Evolutionary conservation across 306 rosid species (phyloP).

Genomic region (Vigna reflexopilosa): DNA sequence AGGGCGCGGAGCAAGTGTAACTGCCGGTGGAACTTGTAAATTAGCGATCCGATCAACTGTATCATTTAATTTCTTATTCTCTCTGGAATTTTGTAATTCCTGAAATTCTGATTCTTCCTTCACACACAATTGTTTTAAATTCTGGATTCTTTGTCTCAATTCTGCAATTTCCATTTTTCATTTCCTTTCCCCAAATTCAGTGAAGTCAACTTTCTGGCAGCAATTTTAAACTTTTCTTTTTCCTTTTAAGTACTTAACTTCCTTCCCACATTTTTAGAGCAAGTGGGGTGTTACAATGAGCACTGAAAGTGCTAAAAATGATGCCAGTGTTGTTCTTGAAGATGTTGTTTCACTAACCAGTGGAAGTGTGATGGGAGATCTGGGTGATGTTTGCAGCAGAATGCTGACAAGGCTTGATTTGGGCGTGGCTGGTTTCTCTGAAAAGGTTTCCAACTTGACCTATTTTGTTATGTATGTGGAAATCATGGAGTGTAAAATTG

Average conservation of each 20-base stretch:
- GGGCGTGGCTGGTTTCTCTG: conserved; percentile 64
- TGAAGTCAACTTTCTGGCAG: not conserved
- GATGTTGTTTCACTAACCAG: conserved; percentile 41
- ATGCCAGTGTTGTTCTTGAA: conserved; percentile 38
- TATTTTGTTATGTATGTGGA: conserved; percentile 67
- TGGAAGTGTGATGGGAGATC: conserved; percentile 51
- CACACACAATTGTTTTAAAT: conserved; percentile 2
- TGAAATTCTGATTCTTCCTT: conserved; percentile 10
- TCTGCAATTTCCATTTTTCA: not conserved
- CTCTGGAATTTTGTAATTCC: not conserved
- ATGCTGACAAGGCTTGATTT: conserved; percentile 54
- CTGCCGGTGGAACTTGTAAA: not conserved
- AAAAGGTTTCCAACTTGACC: conserved; percentile 66
- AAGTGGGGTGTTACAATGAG: conserved; percentile 53
- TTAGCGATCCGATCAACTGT: not conserved
- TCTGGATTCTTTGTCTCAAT: conserved; percentile 1
- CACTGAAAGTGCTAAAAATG: conserved; percentile 40
- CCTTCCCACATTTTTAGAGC: conserved; percentile 42
- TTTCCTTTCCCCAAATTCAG: not conserved
- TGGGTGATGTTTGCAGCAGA: conserved; percentile 44
- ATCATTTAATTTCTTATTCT: not conserved
- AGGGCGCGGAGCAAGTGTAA: not conserved
- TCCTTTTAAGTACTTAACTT: conserved; percentile 30
- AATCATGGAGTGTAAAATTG: conserved; percentile 60
- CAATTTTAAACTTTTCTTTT: not conserved